Evolutionary conservation across 805 yeast genomes (phyloP), one percentile per base, ranked within the genome.

Genomic region (Wickerhamomyces chambardii): DNA sequence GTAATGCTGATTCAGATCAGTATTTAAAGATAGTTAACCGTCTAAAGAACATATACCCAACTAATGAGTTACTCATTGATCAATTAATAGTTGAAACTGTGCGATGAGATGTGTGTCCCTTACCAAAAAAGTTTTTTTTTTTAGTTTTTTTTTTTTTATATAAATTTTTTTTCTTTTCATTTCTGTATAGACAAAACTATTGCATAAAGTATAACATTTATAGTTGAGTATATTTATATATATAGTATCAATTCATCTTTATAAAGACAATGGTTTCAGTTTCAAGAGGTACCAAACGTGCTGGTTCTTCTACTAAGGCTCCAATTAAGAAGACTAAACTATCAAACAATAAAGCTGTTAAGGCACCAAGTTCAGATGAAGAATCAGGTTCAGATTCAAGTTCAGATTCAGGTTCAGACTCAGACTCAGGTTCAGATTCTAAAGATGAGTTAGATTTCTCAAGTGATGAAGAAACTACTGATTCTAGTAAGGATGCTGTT

Each of bases 281-380:
- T 27, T 25, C 27, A 4, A 46, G 40, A 37, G 48, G 53, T 29
- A 40, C 45, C 11, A 51, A 51, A 37, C 53, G 56, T 39, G 14
- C 42, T 9, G 39, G 27, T 12, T 15, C 42, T 15, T 12, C 30
- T 8, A 27, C 36, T 6, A 36, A 37, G 30, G n/a, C 34, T 7
- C 29, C 34, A 9, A 21, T 36, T 18, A 44, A 49, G 39, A 51
- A 47, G 38, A 37, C 45, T 18, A 50, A 49, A 32, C 26, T 32
- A 21, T 17, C 33, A 3, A 35, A 40, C 30, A 50, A 43, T 33
- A 40, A 43, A 22, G 42, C 47, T n/a, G 52, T 53, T 32, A 58
- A 57, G 34, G 50, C 59, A 15, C 55, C 44, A 41, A 50, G 55
- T 28, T 49, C 59, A 17, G 45, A 50, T 8, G 59, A 53, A 36